These are phyloP conservation scores for Fusarium virguliforme DNA, from an alignment of 2,329 filamentous ascomycete species.

Conservation along the genomic window DNA sequence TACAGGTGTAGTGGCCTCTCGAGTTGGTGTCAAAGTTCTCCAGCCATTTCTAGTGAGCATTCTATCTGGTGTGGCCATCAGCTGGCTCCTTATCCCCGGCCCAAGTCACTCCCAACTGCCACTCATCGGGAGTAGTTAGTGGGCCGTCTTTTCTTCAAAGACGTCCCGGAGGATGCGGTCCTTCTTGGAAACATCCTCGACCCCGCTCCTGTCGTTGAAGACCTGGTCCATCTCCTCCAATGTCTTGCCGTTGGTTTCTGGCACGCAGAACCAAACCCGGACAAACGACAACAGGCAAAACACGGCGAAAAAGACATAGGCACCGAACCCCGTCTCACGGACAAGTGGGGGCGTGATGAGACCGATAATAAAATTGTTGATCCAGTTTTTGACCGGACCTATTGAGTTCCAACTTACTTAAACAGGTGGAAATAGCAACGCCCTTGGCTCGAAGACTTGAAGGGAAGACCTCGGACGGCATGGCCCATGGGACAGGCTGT, in stretches of 20 bases:
- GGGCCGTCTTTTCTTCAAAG: not conserved
- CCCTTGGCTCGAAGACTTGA: slow-evolving; percentile 21
- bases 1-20: slow-evolving; percentile 1
- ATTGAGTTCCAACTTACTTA: not conserved
- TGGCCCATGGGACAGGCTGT: slow-evolving; percentile 20
- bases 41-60: slow-evolving; percentile 6
- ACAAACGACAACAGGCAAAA: slow-evolving; percentile 70
- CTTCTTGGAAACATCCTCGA: slow-evolving; percentile 8
- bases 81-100: slow-evolving; percentile 6
- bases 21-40: not conserved
- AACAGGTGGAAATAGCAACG: not conserved
- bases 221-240: slow-evolving; percentile 63
- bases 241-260: slow-evolving; percentile 70
- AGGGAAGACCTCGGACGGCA: slow-evolving; percentile 21
- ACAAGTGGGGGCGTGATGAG: slow-evolving; percentile 58
- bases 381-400: slow-evolving; percentile 3
- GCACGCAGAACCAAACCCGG: slow-evolving; percentile 69
- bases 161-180: slow-evolving; percentile 46
- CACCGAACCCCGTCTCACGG: slow-evolving; percentile 64
- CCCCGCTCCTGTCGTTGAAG: slow-evolving; percentile 23
- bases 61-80: slow-evolving; percentile 4
- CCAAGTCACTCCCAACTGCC: slow-evolving; percentile 7
- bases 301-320: slow-evolving; percentile 73
- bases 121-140: slow-evolving; percentile 5
- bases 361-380: slow-evolving; percentile 23